Evolutionary conservation across 2,329 filamentous ascomycete genomes (phyloP).

Genomic region (Hyphodiscus sp.): DNA sequence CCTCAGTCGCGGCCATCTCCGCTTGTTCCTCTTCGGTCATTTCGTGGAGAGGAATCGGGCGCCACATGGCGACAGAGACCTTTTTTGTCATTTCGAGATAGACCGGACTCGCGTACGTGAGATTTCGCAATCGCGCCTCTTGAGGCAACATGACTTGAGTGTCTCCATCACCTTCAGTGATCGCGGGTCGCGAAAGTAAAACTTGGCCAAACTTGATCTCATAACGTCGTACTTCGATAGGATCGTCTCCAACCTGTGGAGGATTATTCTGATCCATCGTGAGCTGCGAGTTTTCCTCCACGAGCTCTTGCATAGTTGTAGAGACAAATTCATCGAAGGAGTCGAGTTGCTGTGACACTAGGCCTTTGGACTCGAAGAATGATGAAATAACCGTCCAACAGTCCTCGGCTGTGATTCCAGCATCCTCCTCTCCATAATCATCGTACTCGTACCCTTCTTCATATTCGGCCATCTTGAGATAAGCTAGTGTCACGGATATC

Average conservation of each 20-base stretch:
- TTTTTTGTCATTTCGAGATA: slow-evolving; percentile 85
- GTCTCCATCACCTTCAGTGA: slow-evolving; percentile 87
- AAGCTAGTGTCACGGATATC: not conserved
- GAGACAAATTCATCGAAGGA: slow-evolving; percentile 97
- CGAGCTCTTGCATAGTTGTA: slow-evolving; percentile 88
- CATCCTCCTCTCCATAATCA: slow-evolving; percentile 62
- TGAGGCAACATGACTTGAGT: slow-evolving; percentile 84
- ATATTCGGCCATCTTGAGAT: slow-evolving; percentile 28
- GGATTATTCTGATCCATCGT: slow-evolving; percentile 92
- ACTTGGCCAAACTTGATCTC: slow-evolving; percentile 92
- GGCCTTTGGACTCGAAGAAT: slow-evolving; percentile 92
- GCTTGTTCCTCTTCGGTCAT: slow-evolving; percentile 59
- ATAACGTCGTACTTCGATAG: slow-evolving; percentile 82
- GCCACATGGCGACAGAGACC: slow-evolving; percentile 76
- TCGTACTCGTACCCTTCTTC: slow-evolving; percentile 58
- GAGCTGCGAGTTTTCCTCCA: slow-evolving; percentile 84
- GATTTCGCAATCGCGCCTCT: slow-evolving; percentile 89
- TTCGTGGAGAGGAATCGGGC: slow-evolving; percentile 57
- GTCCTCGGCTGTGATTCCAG: slow-evolving; percentile 86
- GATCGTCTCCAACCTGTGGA: slow-evolving; percentile 65
- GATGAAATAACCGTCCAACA: slow-evolving; percentile 97
- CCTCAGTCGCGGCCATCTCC: slow-evolving; percentile 48
- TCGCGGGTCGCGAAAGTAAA: slow-evolving; percentile 80
- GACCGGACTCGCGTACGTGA: slow-evolving; percentile 89
- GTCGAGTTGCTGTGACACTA: slow-evolving; percentile 95